A percentile compares a stretch with the other conserved stretches of the same genome.
Evolutionary conservation across 73 alveolate genomes (phyloP).

Genomic region (Tetrahymena malaccensis): DNA sequence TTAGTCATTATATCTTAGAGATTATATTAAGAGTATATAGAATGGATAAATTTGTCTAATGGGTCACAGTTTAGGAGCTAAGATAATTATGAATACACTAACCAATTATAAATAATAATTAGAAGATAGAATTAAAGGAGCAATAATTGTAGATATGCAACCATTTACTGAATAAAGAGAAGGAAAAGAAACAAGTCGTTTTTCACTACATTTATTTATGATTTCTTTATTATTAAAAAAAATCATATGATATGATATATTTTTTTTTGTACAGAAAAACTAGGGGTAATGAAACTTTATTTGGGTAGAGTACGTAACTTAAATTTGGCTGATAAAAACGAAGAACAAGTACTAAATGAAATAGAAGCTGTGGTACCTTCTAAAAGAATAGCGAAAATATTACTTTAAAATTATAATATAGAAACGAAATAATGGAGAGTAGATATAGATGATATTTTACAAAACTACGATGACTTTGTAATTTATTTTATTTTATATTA

Average conservation of each 20-base stretch:
- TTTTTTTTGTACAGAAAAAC: background rate
- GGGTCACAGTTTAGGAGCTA: background rate
- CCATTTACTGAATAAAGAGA: background rate
- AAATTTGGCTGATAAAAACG: background rate
- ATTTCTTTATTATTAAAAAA: background rate
- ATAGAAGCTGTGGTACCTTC: background rate
- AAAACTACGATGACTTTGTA: background rate
- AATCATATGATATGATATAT: background rate
- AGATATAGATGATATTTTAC: background rate
- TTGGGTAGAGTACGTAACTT: background rate
- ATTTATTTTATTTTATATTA: background rate
- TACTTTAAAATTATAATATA: background rate
- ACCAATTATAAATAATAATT: background rate
- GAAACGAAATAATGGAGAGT: background rate
- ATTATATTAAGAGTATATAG: background rate
- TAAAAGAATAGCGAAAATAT: background rate
- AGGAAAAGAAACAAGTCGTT: background rate
- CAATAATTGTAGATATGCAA: background rate
- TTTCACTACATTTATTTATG: background rate
- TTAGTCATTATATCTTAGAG: background rate
- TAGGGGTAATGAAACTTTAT: background rate
- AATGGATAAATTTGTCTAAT: background rate
- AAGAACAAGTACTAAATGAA: background rate
- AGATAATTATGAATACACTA: background rate
- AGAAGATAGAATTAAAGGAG: background rate